Conservation (phyloP, 129 eudicot genomes). For the Centrapalus pauciflorus region DNA sequence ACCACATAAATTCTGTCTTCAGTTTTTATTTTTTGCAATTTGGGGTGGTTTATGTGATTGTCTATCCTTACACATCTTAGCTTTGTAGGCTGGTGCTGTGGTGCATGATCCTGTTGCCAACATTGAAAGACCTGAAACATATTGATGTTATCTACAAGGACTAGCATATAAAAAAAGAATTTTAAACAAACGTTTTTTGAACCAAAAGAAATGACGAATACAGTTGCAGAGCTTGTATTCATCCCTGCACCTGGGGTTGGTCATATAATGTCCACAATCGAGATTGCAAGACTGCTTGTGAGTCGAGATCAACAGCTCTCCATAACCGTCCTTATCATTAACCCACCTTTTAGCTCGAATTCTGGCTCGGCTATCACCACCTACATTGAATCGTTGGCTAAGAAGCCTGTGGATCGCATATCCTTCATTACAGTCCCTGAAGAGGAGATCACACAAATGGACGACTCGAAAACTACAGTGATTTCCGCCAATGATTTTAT, state of each 20-base stretch:
- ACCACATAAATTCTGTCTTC: no score
- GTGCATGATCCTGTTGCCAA: neutral
- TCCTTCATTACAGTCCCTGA: conserved; percentile 28
- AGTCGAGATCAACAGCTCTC: conserved; percentile 25
- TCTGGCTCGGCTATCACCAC: conserved; percentile 16
- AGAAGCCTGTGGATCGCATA: conserved; percentile 1
- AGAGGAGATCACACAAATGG: neutral
- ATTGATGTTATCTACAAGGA: neutral
- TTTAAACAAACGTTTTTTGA: neutral
- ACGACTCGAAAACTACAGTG: neutral
- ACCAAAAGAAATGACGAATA: conserved; percentile 16
- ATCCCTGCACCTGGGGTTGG: conserved; percentile 36
- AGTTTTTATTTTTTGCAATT: no score
- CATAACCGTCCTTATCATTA: conserved; percentile 32
- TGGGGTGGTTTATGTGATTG: no score
- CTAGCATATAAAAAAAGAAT: neutral
- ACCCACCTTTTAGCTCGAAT: conserved; percentile 3
- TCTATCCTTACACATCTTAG: no score
- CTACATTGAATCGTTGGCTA: conserved; percentile 22
- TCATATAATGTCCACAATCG: conserved; percentile 39
- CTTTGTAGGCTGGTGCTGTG: no score
- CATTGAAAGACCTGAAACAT: neutral
- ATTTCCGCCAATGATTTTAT: conserved; percentile 5
- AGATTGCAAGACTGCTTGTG: conserved; percentile 37
- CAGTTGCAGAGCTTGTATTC: conserved; percentile 31